Percentiles rank a stretch among this genome's conserved stretches.
These are phyloP conservation scores for Colletotrichum noveboracense DNA, from an alignment of 2,329 filamentous ascomycete species.

Conservation along the genomic window DNA sequence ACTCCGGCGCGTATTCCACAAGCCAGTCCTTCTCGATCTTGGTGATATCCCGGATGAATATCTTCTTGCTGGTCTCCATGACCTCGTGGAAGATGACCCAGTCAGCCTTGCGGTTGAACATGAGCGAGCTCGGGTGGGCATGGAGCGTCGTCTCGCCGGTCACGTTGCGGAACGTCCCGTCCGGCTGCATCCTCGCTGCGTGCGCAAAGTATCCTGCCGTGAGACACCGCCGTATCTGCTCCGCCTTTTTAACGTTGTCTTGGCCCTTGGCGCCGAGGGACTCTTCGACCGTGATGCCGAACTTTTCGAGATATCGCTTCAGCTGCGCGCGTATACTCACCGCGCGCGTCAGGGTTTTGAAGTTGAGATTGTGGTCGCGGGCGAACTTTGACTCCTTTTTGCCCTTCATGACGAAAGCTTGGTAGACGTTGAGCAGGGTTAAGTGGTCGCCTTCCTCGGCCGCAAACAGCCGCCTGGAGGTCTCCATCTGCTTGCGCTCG, in stretches of 20 bases:
- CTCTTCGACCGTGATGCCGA: constrained; percentile 75
- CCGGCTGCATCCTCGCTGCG: constrained; percentile 90
- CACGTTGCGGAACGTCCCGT: constrained; percentile 89
- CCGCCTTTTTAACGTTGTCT: constrained; percentile 51
- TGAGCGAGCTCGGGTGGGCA: constrained; percentile 89
- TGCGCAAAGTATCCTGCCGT: constrained; percentile 93
- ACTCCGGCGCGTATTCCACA: constrained; percentile 84
- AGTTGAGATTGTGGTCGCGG: constrained; percentile 85
- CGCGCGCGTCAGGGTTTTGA: constrained; percentile 80
- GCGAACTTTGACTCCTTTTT: constrained; percentile 87
- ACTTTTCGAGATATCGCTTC: constrained; percentile 84
- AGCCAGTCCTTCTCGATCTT: constrained; percentile 95
- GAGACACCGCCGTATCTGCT: constrained; percentile 83
- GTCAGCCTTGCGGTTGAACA: constrained; percentile 96
- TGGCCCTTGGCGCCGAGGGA: constrained; percentile 41
- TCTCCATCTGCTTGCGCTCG: constrained; percentile 77
- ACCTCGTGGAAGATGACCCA: constrained; percentile 97
- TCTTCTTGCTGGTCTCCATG: constrained; percentile 87
- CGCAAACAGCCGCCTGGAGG: constrained; percentile 79
- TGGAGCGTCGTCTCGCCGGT: constrained; percentile 78
- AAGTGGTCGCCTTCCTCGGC: constrained; percentile 94
- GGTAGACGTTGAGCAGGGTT: constrained; percentile 92
- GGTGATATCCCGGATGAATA: constrained; percentile 88
- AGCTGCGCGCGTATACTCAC: constrained; percentile 88
- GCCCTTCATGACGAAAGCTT: constrained; percentile 83